These are phyloP conservation scores for Tricholoma sp. DNA, from an alignment of 768 basidiomycete genomes.

Conservation along the genomic window DNA sequence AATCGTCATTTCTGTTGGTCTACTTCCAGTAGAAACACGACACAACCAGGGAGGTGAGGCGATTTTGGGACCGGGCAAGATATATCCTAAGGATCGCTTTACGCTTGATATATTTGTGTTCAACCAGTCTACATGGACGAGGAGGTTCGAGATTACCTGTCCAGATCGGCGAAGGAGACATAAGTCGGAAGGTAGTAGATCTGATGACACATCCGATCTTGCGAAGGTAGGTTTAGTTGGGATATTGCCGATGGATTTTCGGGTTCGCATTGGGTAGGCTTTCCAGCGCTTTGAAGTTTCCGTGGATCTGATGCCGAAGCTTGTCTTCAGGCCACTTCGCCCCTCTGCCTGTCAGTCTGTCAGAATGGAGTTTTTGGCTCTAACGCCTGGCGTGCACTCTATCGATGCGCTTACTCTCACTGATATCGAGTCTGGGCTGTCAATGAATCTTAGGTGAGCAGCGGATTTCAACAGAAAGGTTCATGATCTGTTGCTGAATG, in stretches of 20 bases:
- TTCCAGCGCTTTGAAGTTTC: neutral
- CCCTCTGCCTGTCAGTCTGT: conserved; percentile 84
- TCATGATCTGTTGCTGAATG: conserved; percentile 2
- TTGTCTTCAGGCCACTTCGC: conserved; percentile 57
- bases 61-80: conserved; percentile 35
- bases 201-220: conserved; percentile 17
- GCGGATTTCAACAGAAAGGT: neutral
- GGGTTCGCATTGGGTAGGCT: conserved; percentile 75
- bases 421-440: conserved; percentile 68
- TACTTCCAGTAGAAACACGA: conserved; percentile 26
- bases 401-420: conserved; percentile 69
- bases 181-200: conserved; percentile 28
- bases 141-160: conserved; percentile 73
- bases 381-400: conserved; percentile 75
- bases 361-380: conserved; percentile 78
- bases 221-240: conserved; percentile 49
- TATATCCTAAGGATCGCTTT: conserved; percentile 73
- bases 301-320: neutral
- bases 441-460: conserved; percentile 68
- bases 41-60: conserved; percentile 12
- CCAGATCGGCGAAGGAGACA: conserved; percentile 49
- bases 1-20: conserved; percentile 67
- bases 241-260: conserved; percentile 70
- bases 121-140: conserved; percentile 71
- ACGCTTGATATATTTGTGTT: conserved; percentile 85